phyloP scores from a whole-genome alignment of 192 early-diverging fungal genomes.

The Rhizoclosmatium sp. region DNA sequence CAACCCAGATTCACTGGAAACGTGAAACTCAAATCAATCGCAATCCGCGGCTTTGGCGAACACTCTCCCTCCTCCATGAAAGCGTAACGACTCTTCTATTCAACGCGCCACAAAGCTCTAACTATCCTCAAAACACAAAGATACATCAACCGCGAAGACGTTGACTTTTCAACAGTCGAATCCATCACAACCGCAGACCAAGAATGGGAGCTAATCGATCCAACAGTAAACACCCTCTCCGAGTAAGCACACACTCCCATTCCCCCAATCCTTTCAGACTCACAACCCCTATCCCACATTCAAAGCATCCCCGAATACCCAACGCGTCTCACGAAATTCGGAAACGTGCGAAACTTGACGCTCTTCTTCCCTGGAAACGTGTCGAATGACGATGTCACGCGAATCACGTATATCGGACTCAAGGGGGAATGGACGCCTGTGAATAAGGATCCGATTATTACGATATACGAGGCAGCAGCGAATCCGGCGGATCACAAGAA shows the following conservation, averaged over 20 bases:
- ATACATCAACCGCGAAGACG: constrained; percentile 86
- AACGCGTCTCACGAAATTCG: constrained; percentile 76
- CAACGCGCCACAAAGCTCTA: not conserved
- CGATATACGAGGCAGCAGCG: constrained; percentile 60
- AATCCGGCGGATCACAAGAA: constrained; percentile 63
- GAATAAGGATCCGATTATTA: constrained; percentile 61
- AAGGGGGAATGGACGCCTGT: constrained; percentile 90
- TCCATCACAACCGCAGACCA: constrained; percentile 71
- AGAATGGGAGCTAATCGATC: constrained; percentile 80
- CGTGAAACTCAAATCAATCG: constrained; percentile 91
- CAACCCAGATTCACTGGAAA: constrained; percentile 78
- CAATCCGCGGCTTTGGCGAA: constrained; percentile 72
- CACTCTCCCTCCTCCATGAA: constrained; percentile 75
- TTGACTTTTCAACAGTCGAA: constrained; percentile 90
- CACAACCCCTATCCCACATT: constrained; percentile 54
- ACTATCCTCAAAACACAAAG: constrained; percentile 45
- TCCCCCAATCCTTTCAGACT: not conserved
- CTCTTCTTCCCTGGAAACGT: constrained; percentile 85
- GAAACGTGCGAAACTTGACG: constrained; percentile 77
- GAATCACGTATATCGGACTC: constrained; percentile 84
- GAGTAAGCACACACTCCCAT: not conserved
- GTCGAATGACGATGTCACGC: constrained; percentile 73
- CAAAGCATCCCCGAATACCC: constrained; percentile 57
- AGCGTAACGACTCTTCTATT: constrained; percentile 62
- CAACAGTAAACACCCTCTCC: constrained; percentile 29